Evolutionary conservation across 805 yeast genomes (phyloP).

Genomic region (Peterozyma xylosa): DNA sequence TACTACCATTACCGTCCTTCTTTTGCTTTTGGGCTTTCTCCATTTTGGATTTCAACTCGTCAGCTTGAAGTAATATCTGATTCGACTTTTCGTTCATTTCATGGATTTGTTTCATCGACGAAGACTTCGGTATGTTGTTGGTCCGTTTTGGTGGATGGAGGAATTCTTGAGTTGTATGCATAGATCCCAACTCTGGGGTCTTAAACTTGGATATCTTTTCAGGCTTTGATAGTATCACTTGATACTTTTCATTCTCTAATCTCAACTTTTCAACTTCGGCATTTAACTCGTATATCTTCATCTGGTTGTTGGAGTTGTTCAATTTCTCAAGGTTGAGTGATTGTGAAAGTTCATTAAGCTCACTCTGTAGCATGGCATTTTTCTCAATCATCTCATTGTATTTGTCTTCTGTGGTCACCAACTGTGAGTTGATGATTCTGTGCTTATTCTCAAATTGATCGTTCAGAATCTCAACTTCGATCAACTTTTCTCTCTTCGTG

Average conservation of each 20-base stretch:
- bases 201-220: slow-evolving; percentile 5
- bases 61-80: neutral
- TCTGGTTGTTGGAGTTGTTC: neutral
- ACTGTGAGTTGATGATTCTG: slow-evolving; percentile 25
- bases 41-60: slow-evolving; percentile 1
- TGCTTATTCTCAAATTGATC: slow-evolving; percentile 32
- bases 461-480: slow-evolving; percentile 33
- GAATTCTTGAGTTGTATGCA: neutral
- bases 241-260: slow-evolving; percentile 2
- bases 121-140: neutral
- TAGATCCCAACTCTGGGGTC: slow-evolving; percentile 3
- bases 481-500: slow-evolving; percentile 23
- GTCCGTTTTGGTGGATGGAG: neutral
- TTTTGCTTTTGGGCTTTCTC: neutral
- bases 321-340: slow-evolving; percentile 1
- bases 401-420: slow-evolving; percentile 26
- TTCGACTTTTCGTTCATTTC: slow-evolving; percentile 3
- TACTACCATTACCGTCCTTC: too few species aligned
- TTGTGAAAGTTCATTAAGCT: slow-evolving; percentile 12
- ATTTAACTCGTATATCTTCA: neutral
- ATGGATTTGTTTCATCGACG: slow-evolving; percentile 1
- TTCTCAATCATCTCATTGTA: slow-evolving; percentile 34
- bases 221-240: slow-evolving; percentile 4
- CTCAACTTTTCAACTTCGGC: neutral
- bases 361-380: slow-evolving; percentile 34